A percentile compares a stretch with the other conserved stretches of the same genome.
These are phyloP conservation scores for Kwoniella bestiolae DNA, from an alignment of 768 basidiomycete species.

Conservation along the genomic window DNA sequence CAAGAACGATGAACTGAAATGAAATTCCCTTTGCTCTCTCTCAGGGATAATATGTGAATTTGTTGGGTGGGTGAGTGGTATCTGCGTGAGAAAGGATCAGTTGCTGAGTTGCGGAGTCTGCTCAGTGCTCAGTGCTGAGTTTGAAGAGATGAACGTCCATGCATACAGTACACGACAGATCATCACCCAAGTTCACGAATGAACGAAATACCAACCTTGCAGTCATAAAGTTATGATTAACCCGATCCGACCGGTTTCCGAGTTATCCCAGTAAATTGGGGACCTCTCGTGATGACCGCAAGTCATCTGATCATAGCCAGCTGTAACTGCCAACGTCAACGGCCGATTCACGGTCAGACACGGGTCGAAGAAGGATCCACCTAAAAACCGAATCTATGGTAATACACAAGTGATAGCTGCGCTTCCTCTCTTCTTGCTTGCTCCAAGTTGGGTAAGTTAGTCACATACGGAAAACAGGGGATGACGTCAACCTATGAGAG, in stretches of 20 bases:
- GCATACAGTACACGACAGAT: neutral
- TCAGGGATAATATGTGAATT: neutral
- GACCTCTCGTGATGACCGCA: neutral
- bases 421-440: neutral
- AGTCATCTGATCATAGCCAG: neutral
- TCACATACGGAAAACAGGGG: neutral
- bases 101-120: neutral
- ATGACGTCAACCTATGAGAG: neutral
- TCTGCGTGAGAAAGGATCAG: neutral
- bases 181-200: too few species aligned
- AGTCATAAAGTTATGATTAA: conserved; percentile 2
- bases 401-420: too few species aligned
- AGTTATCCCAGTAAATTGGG: neutral
- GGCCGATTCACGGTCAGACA: neutral
- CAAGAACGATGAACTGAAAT: neutral
- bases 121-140: neutral
- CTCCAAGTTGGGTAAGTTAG: neutral
- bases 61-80: neutral
- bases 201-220: too few species aligned
- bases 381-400: neutral
- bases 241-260: neutral
- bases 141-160: neutral
- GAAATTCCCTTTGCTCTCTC: neutral
- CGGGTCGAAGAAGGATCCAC: too few species aligned
- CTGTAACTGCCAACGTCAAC: too few species aligned